Conservation (phyloP, 805 yeast species). For the Candida palmyrensis region DNA sequence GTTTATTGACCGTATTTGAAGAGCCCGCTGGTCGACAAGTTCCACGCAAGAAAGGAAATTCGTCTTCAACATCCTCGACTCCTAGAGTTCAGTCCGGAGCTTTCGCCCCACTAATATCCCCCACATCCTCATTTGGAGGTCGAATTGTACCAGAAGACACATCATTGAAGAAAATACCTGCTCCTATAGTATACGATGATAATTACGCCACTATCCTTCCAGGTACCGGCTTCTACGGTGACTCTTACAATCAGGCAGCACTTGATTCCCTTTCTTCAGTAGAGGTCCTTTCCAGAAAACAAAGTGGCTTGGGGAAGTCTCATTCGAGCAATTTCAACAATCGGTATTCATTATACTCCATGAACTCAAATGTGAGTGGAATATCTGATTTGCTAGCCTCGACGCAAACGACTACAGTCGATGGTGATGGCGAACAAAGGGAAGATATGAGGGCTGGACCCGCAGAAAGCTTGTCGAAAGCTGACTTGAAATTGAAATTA, state of each 20-base stretch:
- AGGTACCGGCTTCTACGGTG: constrained; percentile 14
- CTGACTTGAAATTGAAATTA: constrained; percentile 26
- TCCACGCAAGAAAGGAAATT: not conserved
- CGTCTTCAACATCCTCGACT: constrained; percentile 1
- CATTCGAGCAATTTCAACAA: constrained; percentile 26
- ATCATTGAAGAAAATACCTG: not conserved
- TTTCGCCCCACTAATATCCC: not conserved
- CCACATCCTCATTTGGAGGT: not conserved
- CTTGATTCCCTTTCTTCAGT: constrained; percentile 27
- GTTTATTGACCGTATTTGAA: constrained; percentile 35
- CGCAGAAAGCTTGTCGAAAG: constrained; percentile 19
- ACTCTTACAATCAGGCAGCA: constrained; percentile 30
- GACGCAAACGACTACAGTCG: constrained; percentile 40
- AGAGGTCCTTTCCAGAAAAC: constrained; percentile 5
- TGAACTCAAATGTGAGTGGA: constrained; percentile 45
- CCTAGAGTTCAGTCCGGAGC: not conserved
- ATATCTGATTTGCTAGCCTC: constrained; percentile 43
- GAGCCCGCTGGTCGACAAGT: constrained; percentile 19
- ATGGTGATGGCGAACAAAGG: constrained; percentile 18
- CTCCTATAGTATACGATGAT: constrained; percentile 21
- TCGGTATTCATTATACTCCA: constrained; percentile 50
- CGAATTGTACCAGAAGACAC: not conserved
- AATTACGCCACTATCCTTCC: constrained; percentile 20
- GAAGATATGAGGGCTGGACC: constrained; percentile 7
- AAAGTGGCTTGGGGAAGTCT: constrained; percentile 7